Percentiles rank a stretch among this genome's conserved stretches.
Evolutionary conservation across 2,329 filamentous ascomycete genomes (phyloP).

Genomic region (Podosphaera xanthii): DNA sequence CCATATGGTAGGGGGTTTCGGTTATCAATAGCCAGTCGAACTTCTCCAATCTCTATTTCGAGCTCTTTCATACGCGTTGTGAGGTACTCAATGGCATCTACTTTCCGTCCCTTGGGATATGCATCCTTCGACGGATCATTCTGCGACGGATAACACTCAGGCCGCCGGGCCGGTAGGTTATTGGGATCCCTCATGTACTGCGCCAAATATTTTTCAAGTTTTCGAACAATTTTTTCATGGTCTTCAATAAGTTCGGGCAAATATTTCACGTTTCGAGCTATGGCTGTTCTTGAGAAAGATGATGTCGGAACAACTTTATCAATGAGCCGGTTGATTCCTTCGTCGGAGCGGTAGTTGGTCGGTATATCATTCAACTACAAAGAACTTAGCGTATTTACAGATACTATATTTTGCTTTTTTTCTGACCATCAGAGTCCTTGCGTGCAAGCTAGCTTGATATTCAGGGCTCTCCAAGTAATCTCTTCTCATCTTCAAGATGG

Average conservation of each 20-base stretch:
- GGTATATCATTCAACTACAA: slow-evolving; percentile 64
- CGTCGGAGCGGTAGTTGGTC: slow-evolving; percentile 52
- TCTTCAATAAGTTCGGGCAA: slow-evolving; percentile 67
- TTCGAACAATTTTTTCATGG: slow-evolving; percentile 58
- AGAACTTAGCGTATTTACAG: slow-evolving; percentile 5
- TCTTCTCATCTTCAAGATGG: slow-evolving; percentile 46
- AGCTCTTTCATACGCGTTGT: slow-evolving; percentile 65
- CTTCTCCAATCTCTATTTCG: slow-evolving; percentile 65
- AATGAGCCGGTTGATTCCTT: slow-evolving; percentile 67
- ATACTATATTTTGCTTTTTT: neutral
- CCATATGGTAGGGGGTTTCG: slow-evolving; percentile 77
- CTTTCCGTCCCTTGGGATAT: slow-evolving; percentile 45
- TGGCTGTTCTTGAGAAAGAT: slow-evolving; percentile 54
- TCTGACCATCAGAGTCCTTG: slow-evolving; percentile 41
- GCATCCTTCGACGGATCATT: slow-evolving; percentile 46
- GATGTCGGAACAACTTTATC: slow-evolving; percentile 60
- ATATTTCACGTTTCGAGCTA: slow-evolving; percentile 81
- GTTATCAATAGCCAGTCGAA: slow-evolving; percentile 61
- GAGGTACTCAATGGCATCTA: slow-evolving; percentile 87
- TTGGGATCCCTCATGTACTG: slow-evolving; percentile 80
- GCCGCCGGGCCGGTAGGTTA: slow-evolving; percentile 52
- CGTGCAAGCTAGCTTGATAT: slow-evolving; percentile 71
- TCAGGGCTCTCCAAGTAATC: slow-evolving; percentile 68
- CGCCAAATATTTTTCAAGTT: slow-evolving; percentile 63
- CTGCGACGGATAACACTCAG: slow-evolving; percentile 58